Evolutionary conservation across 2,329 filamentous ascomycete genomes (phyloP), one percentile per base, ranked within the genome.

Genomic region (Aspergillus sp.): DNA sequence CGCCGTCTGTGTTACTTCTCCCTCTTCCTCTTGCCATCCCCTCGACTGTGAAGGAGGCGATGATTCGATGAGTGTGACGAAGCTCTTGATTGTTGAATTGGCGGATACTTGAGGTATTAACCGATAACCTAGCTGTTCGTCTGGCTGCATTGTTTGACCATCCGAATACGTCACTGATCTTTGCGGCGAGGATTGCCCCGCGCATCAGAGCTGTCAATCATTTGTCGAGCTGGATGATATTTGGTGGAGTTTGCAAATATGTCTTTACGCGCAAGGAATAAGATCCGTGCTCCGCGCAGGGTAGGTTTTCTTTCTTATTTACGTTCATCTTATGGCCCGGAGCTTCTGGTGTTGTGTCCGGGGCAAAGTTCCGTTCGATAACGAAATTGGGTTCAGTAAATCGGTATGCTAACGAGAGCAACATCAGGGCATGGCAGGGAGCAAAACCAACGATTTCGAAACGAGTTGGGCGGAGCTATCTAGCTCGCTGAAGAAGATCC

Each of bases 401-500:
- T 10, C 27, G 15, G 13, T 42, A 17, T 8, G 38, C 50, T 49
- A 36, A 50, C 13, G 15, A 17, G 36, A 30, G 13, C 11, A 36
- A 58, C 15, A 19, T 50, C 13, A 89, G 87, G 84, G 85, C 59
- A 74, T 87, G 21, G 70, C 73, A 3, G 82, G 81, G 60, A 72
- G 69, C 62, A 87, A 89, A 65, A 82, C 84, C 8, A 83, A 90
- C 68, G 91, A 96, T 66, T 96, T 96, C 72, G 90, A 96, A n/a
- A 82, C 85, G 2, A 90, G 88, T 68, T 99, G 95, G 95, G 81
- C 82, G 13, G 86, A 87, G 48, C 85, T 99, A 7, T 83, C 88
- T 49, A 84, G 87, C 51, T 92, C 94, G 3, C 85, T 99, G 55
- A 83, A 82, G 59, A 91, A 96, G 72, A 98, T 99, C 54, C 93